Evolutionary conservation across 768 basidiomycete species (phyloP), one percentile per base, ranked within the genome.

Genomic region (Calocybe indica): DNA sequence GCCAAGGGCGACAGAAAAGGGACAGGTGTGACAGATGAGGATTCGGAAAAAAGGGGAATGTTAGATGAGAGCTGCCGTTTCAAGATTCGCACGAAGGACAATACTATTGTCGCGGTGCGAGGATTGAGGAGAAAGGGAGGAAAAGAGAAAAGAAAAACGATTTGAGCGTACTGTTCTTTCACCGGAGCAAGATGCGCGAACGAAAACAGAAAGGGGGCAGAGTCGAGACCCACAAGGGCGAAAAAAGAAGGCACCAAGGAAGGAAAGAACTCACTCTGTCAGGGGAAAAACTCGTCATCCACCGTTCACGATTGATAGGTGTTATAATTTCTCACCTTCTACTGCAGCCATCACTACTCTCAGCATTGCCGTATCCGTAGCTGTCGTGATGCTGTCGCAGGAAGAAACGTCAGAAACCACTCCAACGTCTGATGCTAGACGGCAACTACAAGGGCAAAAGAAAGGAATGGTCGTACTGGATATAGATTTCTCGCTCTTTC

Each of bases 271-370:
- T 43, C 42, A 43, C 42, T 43, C 42, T 43, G 42, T 33, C 8
- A 30, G 10, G 11, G 30, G 15, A 43, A 43, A 15, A 43, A 30
- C n/a, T 43, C 40, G 11, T 40, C 15, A 40, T 13, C 30, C 10
- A 10, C 2, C 14, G 40, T 2, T 13, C 30, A 15, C 15, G 14
- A 9, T 9, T 10, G 30, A 15, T 36, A 8, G 40, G 14, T 42
- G 32, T n/a, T 45, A 38, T 22, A n/a, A 43, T 35, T 10, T 6
- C 81, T 56, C 52, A 90, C 90, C 91, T 92, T 92, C 88, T 43
- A 93, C 91, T 51, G 93, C 92, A 53, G 89, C 88, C 93, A 95
- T 95, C 11, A 97, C 89, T 13, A 94, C 89, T 56, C 87, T 75
- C 43, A 94, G 67, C 75, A 92, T 76, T 13, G 79, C 88, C 1